Evolutionary conservation across 352 stramenopile genomes (phyloP).

Genomic region (Lagenidium sp.): DNA sequence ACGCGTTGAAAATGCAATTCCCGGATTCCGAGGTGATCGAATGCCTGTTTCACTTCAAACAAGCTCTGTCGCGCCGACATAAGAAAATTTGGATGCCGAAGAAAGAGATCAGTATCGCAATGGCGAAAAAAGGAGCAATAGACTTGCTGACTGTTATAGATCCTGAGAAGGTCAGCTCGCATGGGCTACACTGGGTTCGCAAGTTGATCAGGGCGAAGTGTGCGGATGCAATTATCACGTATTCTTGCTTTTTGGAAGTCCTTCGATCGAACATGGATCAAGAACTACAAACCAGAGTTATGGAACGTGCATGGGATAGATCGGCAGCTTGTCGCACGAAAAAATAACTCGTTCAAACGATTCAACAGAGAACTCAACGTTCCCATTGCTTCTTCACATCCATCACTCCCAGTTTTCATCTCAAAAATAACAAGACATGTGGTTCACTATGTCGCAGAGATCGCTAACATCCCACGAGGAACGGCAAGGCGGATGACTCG

Average conservation of each 20-base stretch:
- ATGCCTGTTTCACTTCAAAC: conserved; percentile 17
- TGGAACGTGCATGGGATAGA: conserved; percentile 5
- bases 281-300: background rate
- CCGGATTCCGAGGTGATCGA: conserved; percentile 3
- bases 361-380: conserved; percentile 5
- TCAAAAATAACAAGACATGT: background rate
- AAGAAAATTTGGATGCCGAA: conserved; percentile 2
- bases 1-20: conserved; percentile 5
- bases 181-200: conserved; percentile 1
- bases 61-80: conserved; percentile 3
- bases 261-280: conserved; percentile 3
- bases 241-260: conserved; percentile 5
- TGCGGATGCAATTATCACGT: background rate
- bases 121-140: conserved; percentile 2
- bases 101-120: background rate
- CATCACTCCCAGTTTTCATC: background rate
- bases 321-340: background rate
- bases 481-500: background rate
- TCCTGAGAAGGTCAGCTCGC: background rate
- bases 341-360: conserved; percentile 5
- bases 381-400: conserved; percentile 2
- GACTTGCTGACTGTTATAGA: conserved; percentile 9
- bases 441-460: background rate
- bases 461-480: conserved; percentile 1
- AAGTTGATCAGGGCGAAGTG: background rate